phyloP scores from a whole-genome alignment of 306 rosid genomes.

The Fragaria ananassa region DNA sequence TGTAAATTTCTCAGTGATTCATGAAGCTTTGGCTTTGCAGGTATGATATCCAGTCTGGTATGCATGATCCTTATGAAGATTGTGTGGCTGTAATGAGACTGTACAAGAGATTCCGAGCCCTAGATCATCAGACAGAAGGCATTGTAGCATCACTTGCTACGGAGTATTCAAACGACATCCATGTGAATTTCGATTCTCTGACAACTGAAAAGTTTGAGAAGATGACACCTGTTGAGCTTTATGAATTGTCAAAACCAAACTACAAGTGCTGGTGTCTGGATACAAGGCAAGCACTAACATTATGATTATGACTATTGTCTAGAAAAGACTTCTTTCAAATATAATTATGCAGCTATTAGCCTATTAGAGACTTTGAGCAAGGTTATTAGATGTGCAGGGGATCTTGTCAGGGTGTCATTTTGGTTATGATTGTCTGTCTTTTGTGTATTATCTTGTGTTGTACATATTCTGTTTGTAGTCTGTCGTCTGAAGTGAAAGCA shows the following conservation, averaged over 20 bases:
- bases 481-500: not conserved
- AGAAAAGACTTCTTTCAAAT: not conserved
- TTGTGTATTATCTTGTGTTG: not conserved
- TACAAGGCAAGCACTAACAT: slow-evolving; percentile 25
- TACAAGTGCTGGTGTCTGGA: slow-evolving; percentile 87
- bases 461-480: not conserved
- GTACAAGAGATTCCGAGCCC: slow-evolving; percentile 61
- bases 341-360: not conserved
- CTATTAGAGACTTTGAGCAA: not conserved
- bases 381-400: not conserved
- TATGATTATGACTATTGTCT: not conserved
- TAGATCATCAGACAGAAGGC: slow-evolving; percentile 40
- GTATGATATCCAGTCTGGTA: slow-evolving; percentile 60
- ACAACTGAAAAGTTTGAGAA: slow-evolving; percentile 45
- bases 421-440: not conserved
- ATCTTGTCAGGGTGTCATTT: not conserved
- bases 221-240: slow-evolving; percentile 60
- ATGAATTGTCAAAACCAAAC: slow-evolving; percentile 51
- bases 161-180: not conserved
- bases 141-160: slow-evolving; percentile 18
- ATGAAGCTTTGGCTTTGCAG: slow-evolving; percentile 45
- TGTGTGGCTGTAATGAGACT: slow-evolving; percentile 72
- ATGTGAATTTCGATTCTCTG: slow-evolving; percentile 29
- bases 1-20: not conserved
- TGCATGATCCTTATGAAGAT: slow-evolving; percentile 71